phyloP scores from a whole-genome alignment of 176 grass and related monocot species.

The Elymus sibiricus region DNA sequence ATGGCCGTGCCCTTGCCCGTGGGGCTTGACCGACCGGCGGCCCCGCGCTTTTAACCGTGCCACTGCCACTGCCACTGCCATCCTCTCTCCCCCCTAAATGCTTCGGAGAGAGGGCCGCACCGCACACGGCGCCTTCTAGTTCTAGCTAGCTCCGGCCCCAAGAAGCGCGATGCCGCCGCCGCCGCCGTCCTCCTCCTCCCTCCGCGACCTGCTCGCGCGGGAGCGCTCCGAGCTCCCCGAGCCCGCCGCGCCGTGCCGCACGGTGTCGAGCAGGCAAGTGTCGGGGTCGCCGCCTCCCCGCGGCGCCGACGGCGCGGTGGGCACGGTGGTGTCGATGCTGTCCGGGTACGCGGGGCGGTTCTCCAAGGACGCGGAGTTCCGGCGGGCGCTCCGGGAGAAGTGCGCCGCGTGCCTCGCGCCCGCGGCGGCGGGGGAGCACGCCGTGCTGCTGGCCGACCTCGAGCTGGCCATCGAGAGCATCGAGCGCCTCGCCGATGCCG shows the following conservation, averaged over 20 bases:
- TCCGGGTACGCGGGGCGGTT: constrained; percentile 76
- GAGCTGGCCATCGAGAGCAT: constrained; percentile 92
- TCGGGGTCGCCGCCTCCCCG: not conserved
- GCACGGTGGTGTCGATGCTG: constrained; percentile 65
- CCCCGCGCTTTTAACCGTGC: constrained; percentile 2
- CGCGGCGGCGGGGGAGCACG: constrained; percentile 26
- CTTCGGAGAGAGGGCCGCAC: not conserved
- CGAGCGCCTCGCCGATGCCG: constrained; percentile 65
- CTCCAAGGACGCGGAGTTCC: constrained; percentile 58
- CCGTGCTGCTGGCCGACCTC: constrained; percentile 79
- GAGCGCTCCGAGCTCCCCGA: constrained; percentile 31
- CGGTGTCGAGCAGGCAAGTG: constrained; percentile 28
- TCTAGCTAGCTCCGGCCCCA: constrained; percentile 5
- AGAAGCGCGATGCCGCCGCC: constrained; percentile 21
- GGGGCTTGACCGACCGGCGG: not conserved
- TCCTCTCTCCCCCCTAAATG: not conserved
- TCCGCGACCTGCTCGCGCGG: constrained; percentile 64
- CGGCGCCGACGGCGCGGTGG: not conserved
- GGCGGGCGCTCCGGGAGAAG: constrained; percentile 62
- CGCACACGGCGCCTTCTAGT: not conserved
- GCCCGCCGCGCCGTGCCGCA: not conserved
- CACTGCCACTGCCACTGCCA: not conserved
- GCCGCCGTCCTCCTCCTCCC: constrained; percentile 26
- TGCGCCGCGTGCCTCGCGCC: constrained; percentile 48
- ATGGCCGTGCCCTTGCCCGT: not conserved